Percentiles rank a stretch among this genome's conserved stretches.
phyloP scores from a whole-genome alignment of 768 basidiomycete species.

The Termitomyces sp. region DNA sequence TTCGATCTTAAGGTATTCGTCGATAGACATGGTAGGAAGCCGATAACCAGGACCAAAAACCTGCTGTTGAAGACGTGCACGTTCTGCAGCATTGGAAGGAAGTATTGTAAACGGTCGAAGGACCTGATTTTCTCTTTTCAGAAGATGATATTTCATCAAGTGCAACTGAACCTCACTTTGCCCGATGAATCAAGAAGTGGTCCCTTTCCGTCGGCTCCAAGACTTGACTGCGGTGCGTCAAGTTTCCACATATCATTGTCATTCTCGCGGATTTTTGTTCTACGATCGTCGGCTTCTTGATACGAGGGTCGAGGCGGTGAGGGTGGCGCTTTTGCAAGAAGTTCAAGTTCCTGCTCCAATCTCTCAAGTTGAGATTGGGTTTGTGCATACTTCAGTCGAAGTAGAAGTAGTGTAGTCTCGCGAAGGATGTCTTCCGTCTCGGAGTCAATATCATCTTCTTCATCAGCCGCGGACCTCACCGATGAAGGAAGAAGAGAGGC shows the following conservation, averaged over 20 bases:
- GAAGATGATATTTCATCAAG: neutral
- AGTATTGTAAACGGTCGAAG: conserved; percentile 91
- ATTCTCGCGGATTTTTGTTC: conserved; percentile 31
- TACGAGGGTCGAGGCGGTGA: conserved; percentile 24
- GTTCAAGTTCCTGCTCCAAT: conserved; percentile 64
- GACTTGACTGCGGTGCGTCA: conserved; percentile 44
- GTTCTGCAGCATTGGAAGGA: conserved; percentile 62
- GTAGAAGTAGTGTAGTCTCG: conserved; percentile 60
- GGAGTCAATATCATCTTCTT: conserved; percentile 45
- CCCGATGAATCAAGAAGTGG: conserved; percentile 72
- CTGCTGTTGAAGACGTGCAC: conserved; percentile 66
- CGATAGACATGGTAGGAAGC: conserved; percentile 92
- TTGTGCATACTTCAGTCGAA: conserved; percentile 69
- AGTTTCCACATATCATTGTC: conserved; percentile 68
- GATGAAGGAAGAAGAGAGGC: conserved; percentile 48
- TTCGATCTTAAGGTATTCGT: conserved; percentile 91
- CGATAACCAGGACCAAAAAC: conserved; percentile 84
- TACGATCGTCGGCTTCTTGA: conserved; percentile 27
- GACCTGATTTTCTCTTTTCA: conserved; percentile 41
- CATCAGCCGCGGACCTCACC: conserved; percentile 16
- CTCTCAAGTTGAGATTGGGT: conserved; percentile 63
- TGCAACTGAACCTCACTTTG: conserved; percentile 43
- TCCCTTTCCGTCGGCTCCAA: conserved; percentile 46
- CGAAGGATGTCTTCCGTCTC: conserved; percentile 64
- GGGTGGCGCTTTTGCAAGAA: conserved; percentile 54